Percentiles rank a stretch among this genome's conserved stretches.
Conservation (phyloP, 2,329 filamentous ascomycete genomes). For the Chalara sp. region DNA sequence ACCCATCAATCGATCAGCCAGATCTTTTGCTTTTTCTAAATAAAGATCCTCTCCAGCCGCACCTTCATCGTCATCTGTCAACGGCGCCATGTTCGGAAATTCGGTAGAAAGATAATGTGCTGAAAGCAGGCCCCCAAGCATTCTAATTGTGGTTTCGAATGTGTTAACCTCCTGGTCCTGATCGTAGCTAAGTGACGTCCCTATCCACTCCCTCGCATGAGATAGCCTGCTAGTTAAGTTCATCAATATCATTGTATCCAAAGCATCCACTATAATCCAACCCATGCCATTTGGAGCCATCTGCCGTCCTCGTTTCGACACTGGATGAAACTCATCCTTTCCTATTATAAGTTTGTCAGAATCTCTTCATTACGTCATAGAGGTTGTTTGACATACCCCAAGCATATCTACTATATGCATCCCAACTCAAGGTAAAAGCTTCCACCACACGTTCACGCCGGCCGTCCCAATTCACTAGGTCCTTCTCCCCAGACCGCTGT, state of each 20-base stretch:
- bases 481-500: slow-evolving; percentile 38
- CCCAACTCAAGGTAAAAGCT: slow-evolving; percentile 87
- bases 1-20: slow-evolving; percentile 78
- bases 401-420: slow-evolving; percentile 83
- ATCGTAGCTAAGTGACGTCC: slow-evolving; percentile 73
- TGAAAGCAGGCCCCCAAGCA: slow-evolving; percentile 87
- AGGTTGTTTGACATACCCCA: slow-evolving; percentile 59
- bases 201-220: slow-evolving; percentile 84
- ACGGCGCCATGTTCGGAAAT: slow-evolving; percentile 72
- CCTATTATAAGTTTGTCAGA: slow-evolving; percentile 36
- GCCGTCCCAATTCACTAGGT: slow-evolving; percentile 62
- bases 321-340: slow-evolving; percentile 79
- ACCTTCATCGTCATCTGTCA: slow-evolving; percentile 64
- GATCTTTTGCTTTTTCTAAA: slow-evolving; percentile 88
- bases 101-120: slow-evolving; percentile 90
- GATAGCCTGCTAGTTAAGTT: slow-evolving; percentile 82
- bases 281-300: slow-evolving; percentile 89
- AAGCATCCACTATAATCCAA: slow-evolving; percentile 95
- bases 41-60: slow-evolving; percentile 82
- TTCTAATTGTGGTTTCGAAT: slow-evolving; percentile 96
- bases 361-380: not conserved
- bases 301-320: slow-evolving; percentile 69
- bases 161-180: slow-evolving; percentile 95
- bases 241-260: slow-evolving; percentile 98
- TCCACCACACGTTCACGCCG: slow-evolving; percentile 78